These are phyloP conservation scores for Puccinia polysora DNA, from an alignment of 1,284 basidiomycete genomes.

Conservation along the genomic window DNA sequence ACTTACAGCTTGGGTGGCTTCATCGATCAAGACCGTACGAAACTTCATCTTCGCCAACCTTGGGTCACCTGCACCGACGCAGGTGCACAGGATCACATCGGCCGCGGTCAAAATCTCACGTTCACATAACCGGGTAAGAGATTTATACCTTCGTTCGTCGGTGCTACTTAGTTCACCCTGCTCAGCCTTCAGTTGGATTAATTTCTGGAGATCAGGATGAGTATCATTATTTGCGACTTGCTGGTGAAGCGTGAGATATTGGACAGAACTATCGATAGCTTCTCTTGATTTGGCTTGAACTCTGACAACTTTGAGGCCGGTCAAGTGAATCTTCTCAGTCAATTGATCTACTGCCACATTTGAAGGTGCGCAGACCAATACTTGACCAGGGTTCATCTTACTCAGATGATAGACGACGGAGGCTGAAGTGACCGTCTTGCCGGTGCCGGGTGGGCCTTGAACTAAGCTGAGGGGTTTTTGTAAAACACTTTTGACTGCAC, in stretches of 20 bases:
- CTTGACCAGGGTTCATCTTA: slow-evolving; percentile 99
- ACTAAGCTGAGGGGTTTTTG: slow-evolving; percentile 98
- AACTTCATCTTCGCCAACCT: slow-evolving; percentile 94
- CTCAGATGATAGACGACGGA: slow-evolving; percentile 98
- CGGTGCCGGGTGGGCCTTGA: slow-evolving; percentile 96
- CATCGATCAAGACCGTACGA: slow-evolving; percentile 95
- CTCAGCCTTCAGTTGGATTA: slow-evolving; percentile 94
- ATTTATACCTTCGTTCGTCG: slow-evolving; percentile 97
- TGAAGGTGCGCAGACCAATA: slow-evolving; percentile 96
- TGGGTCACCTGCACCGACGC: slow-evolving; percentile 95
- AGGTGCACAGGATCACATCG: slow-evolving; percentile 98
- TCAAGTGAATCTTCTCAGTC: slow-evolving; percentile 95
- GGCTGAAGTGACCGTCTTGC: slow-evolving; percentile 99
- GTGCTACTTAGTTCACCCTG: slow-evolving; percentile 93
- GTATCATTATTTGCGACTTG: slow-evolving; percentile 88
- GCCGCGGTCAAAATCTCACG: slow-evolving; percentile 92
- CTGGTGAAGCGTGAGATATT: slow-evolving; percentile 90
- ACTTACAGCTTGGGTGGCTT: slow-evolving; percentile 91
- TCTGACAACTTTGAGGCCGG: slow-evolving; percentile 94
- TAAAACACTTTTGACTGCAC: slow-evolving; percentile 94
- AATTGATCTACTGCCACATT: slow-evolving; percentile 99
- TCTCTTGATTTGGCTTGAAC: slow-evolving; percentile 96
- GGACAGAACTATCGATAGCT: slow-evolving; percentile 86
- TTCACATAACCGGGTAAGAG: slow-evolving; percentile 86
- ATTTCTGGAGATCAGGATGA: slow-evolving; percentile 90